These are phyloP conservation scores for Cyclocybe aegerita DNA, from an alignment of 768 basidiomycete species.

Conservation along the genomic window DNA sequence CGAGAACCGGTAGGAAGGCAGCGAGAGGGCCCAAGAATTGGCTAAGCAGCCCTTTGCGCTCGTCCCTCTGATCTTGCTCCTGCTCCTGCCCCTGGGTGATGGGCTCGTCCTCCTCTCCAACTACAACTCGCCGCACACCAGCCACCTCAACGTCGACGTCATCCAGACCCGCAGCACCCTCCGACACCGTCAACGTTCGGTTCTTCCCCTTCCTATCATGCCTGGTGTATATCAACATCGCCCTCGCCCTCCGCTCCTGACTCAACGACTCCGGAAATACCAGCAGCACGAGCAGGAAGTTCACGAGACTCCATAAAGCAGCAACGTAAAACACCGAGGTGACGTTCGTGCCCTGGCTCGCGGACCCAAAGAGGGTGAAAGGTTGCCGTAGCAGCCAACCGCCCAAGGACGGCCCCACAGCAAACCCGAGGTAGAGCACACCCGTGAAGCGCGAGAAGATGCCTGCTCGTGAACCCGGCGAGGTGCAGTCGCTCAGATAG, in stretches of 20 bases:
- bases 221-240: constrained; percentile 22
- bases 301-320: constrained; percentile 40
- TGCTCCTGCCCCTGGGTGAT: constrained; percentile 1
- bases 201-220: constrained; percentile 21
- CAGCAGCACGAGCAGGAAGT: constrained; percentile 65
- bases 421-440: constrained; percentile 73
- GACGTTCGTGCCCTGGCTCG: constrained; percentile 23
- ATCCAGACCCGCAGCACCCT: constrained; percentile 12
- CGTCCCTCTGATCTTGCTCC: constrained; percentile 1
- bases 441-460: constrained; percentile 78
- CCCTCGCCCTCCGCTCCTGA: constrained; percentile 37
- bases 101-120: neutral
- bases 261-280: constrained; percentile 66
- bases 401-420: constrained; percentile 78
- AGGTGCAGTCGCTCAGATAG: constrained; percentile 83
- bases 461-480: constrained; percentile 74
- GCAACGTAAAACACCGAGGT: constrained; percentile 51
- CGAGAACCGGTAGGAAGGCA: constrained; percentile 65
- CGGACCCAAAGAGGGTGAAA: constrained; percentile 16
- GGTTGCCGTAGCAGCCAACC: constrained; percentile 47
- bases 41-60: constrained; percentile 29
- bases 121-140: neutral
- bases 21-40: constrained; percentile 56
- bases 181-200: constrained; percentile 19
- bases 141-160: neutral